Base-by-base conservation (phyloP, 2,329 filamentous ascomycete species). In the Nothophaeocryptopus gaeumannii region DNA sequence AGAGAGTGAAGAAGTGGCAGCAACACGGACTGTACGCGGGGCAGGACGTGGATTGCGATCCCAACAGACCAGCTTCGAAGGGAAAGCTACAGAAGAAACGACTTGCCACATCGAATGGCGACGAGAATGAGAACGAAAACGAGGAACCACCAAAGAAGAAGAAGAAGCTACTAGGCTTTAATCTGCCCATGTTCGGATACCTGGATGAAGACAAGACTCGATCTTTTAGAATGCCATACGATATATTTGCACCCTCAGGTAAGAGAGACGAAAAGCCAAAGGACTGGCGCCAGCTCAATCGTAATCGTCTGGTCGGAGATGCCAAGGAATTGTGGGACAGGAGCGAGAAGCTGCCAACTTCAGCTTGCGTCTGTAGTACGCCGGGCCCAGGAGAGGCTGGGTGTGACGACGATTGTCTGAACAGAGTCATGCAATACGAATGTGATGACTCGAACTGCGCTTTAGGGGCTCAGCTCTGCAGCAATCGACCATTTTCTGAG, bases 341-440 rank as follows among this genome's bases (percentile, higher is more conserved):
- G 29, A 50, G 51, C 8, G 57, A 60, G 12, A 55, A 60, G 34
- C 53, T 67, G 2, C 61, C 58, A n/a, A 47, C 51, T n/a, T 68
- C 66, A 9, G 42, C 57, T 5, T 95, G 90, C 65, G 83, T 89
- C 50, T 95, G 90, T 72, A 83, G 75, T 36, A 76, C 80, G 15
- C 62, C 65, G 5, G 51, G 57, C n/a, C 53, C 59, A n/a, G 60
- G 63, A 5, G 87, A 91, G 45, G 83, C 85, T 46, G 90, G 89
- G 32, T 97, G 93, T 63, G 88, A 84, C 56, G 89, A 96, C 56
- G 80, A 87, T 62, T 99, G 93, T 71, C 88, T 96, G 66, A 99
- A 99, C 69, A 80, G 90, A 55, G 90, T 90, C 69, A 97, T 97
- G 90, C 84, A 95, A 48, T 97, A 96, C 69, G 93, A 99, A 72